A percentile compares a stretch with the other conserved stretches of the same genome.
Conservation (phyloP, 495 filamentous ascomycete genomes). For the Penicillium fimorum region DNA sequence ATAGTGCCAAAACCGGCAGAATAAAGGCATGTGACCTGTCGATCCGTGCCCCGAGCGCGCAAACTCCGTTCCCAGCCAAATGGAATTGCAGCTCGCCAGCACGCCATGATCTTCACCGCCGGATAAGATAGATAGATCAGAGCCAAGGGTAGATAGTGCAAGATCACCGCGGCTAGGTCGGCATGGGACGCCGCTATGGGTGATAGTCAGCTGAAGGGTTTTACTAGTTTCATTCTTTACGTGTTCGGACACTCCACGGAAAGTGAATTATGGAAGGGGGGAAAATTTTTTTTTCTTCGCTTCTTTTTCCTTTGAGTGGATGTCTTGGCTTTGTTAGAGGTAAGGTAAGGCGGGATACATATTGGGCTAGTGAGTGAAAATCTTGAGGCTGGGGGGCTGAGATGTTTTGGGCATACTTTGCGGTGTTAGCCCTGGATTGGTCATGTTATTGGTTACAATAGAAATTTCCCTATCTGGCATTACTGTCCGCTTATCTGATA, state of each 20-base stretch:
- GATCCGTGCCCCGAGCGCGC: constrained; percentile 21
- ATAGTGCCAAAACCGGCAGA: background rate
- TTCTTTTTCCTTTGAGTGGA: constrained; percentile 4
- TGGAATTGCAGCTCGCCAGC: background rate
- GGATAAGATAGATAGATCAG: constrained; percentile 20
- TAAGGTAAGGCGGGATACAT: background rate
- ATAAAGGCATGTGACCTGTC: constrained; percentile 27
- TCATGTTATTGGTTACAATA: background rate
- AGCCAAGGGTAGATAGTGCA: constrained; percentile 15
- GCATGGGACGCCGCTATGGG: constrained; percentile 22
- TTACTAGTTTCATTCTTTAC: constrained; percentile 1
- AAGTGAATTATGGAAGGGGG: constrained; percentile 1
- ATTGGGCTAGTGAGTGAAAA: constrained; percentile 5
- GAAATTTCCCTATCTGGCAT: background rate
- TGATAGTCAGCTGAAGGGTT: constrained; percentile 19
- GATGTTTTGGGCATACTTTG: background rate
- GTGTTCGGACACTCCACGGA: background rate
- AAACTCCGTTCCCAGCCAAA: background rate
- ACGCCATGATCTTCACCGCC: constrained; percentile 24
- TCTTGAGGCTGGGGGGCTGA: background rate
- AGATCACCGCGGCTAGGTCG: constrained; percentile 31
- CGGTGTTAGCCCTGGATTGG: background rate
- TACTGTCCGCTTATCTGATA: background rate
- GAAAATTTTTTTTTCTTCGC: background rate
- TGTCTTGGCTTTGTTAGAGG: background rate